Percentiles rank a stretch among this genome's conserved stretches.
These are phyloP conservation scores for Dissophora globulifera DNA, from an alignment of 192 early-diverging fungal species.

Conservation along the genomic window DNA sequence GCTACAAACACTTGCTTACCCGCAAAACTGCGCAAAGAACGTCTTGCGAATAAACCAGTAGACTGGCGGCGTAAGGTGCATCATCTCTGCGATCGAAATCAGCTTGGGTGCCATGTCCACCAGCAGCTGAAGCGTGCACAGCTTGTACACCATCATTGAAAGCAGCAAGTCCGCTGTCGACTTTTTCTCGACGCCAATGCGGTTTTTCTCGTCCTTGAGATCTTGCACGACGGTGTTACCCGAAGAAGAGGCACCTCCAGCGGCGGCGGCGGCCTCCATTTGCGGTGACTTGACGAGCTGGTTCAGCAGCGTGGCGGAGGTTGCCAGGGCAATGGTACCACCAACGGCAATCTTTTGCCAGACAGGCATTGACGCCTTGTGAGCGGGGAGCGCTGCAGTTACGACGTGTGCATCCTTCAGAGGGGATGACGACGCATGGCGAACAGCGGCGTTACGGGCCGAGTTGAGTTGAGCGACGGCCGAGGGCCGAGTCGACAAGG, in stretches of 20 bases:
- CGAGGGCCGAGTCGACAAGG: too few relatives aligned
- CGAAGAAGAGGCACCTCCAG: neutral
- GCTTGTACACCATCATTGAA: conserved; percentile 74
- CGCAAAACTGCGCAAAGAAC: conserved; percentile 92
- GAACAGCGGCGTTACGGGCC: neutral
- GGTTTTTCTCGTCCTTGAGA: conserved; percentile 54
- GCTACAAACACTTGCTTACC: conserved; percentile 60
- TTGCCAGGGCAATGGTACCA: conserved; percentile 41
- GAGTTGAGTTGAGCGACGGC: too few relatives aligned
- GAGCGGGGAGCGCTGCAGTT: neutral
- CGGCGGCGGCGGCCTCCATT: conserved; percentile 12
- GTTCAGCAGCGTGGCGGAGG: conserved; percentile 41
- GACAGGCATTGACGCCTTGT: conserved; percentile 24
- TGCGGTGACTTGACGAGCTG: conserved; percentile 38
- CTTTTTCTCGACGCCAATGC: conserved; percentile 59
- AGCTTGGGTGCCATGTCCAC: conserved; percentile 67
- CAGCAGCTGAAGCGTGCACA: conserved; percentile 73
- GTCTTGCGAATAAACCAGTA: conserved; percentile 83
- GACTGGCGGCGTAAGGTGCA: conserved; percentile 59
- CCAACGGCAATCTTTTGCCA: conserved; percentile 51
- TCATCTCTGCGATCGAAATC: conserved; percentile 63
- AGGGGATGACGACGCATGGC: neutral
- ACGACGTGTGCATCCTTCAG: neutral
- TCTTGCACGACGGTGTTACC: conserved; percentile 19
- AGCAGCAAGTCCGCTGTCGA: conserved; percentile 68